phyloP scores from a whole-genome alignment of 352 stramenopile species.

The Pythium apleroticum region DNA sequence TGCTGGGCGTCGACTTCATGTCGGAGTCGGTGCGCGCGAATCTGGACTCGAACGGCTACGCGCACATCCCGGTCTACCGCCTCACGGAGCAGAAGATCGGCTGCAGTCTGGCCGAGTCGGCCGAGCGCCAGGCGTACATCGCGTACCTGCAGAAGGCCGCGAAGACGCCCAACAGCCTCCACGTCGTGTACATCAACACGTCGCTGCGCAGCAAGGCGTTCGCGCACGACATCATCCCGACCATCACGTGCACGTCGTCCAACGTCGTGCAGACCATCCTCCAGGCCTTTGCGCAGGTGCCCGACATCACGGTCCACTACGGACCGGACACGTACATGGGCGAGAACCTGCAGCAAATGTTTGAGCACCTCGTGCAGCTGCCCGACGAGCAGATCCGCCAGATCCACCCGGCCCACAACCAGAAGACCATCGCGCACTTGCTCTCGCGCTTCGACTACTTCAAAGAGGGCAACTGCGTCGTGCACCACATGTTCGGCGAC shows the following conservation, averaged over 20 bases:
- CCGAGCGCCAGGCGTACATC: slow-evolving; percentile 91
- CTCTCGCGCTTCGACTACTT: slow-evolving; percentile 93
- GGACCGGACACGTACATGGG: slow-evolving; percentile 98
- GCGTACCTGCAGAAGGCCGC: slow-evolving; percentile 91
- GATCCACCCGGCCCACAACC: slow-evolving; percentile 87
- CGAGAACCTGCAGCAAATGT: slow-evolving; percentile 95
- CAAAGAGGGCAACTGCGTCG: slow-evolving; percentile 95
- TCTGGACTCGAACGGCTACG: slow-evolving; percentile 90
- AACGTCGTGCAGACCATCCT: slow-evolving; percentile 97
- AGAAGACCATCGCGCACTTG: slow-evolving; percentile 75
- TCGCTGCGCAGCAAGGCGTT: slow-evolving; percentile 96
- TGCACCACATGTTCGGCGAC: slow-evolving; percentile 98
- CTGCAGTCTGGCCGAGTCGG: slow-evolving; percentile 94
- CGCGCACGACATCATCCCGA: slow-evolving; percentile 92
- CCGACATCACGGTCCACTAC: slow-evolving; percentile 89
- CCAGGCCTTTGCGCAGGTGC: slow-evolving; percentile 92
- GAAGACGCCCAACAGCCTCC: slow-evolving; percentile 89
- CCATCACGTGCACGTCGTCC: slow-evolving; percentile 96
- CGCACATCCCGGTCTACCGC: slow-evolving; percentile 94
- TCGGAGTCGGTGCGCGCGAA: slow-evolving; percentile 95
- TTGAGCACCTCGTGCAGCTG: slow-evolving; percentile 79
- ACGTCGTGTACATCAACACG: slow-evolving; percentile 99
- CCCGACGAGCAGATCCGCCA: slow-evolving; percentile 78
- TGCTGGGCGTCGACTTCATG: slow-evolving; percentile 98
- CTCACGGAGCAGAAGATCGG: slow-evolving; percentile 92